Conservation (phyloP, 1,139 yeast genomes). For the Protomyces inundatus region DNA sequence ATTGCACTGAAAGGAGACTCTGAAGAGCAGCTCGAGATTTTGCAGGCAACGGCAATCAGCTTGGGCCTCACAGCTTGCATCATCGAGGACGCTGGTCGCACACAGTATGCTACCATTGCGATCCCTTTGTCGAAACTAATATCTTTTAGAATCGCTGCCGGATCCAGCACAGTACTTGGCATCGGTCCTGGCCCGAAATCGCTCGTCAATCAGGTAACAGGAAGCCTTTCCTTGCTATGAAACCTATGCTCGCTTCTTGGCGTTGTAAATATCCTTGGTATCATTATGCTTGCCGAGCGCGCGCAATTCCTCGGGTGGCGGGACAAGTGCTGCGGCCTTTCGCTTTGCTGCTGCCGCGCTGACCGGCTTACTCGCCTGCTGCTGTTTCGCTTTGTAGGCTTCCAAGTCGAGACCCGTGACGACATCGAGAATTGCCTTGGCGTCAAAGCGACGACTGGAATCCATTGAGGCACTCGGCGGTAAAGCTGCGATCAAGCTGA, state of each 20-base stretch:
- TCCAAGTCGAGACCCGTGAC: constrained; percentile 6
- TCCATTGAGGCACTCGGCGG: constrained; percentile 37
- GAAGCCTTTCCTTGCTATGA: constrained; percentile 67
- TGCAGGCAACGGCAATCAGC: constrained; percentile 76
- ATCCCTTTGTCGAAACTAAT: constrained; percentile 83
- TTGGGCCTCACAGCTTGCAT: constrained; percentile 71
- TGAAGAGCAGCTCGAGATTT: constrained; percentile 68
- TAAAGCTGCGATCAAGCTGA: constrained; percentile 35
- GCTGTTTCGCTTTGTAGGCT: not conserved
- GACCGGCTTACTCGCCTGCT: not conserved
- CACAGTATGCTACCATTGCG: constrained; percentile 89
- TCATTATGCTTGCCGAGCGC: constrained; percentile 21
- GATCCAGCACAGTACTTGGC: not conserved
- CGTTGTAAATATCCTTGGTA: constrained; percentile 9
- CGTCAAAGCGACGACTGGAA: constrained; percentile 23
- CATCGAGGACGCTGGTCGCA: constrained; percentile 94
- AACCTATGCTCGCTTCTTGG: constrained; percentile 8
- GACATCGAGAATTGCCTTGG: constrained; percentile 27
- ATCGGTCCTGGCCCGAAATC: constrained; percentile 87
- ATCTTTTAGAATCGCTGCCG: not conserved
- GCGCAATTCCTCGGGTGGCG: constrained; percentile 18
- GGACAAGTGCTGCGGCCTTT: constrained; percentile 14
- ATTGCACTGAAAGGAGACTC: constrained; percentile 72
- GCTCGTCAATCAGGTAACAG: constrained; percentile 74
- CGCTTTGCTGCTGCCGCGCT: constrained; percentile 4